These are phyloP conservation scores for Saccharomycopsis crataegensis DNA, from an alignment of 1,139 yeast genomes.

Conservation along the genomic window DNA sequence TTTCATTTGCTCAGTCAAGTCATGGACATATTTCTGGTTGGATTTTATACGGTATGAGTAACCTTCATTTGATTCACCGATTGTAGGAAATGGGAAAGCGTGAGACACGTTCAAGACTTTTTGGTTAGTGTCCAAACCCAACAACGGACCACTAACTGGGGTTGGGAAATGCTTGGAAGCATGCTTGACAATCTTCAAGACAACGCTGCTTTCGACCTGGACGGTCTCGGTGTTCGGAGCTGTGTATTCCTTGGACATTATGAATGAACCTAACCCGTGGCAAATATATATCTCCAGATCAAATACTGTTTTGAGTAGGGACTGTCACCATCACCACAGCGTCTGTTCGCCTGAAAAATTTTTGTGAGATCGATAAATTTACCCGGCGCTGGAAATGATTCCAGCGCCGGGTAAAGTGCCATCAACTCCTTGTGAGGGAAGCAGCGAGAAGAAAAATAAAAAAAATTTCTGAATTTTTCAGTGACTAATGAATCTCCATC, in stretches of 20 bases:
- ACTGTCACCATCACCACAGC: not conserved
- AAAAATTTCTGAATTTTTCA: not conserved
- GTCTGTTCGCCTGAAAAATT: not conserved
- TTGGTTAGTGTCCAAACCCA: conserved; percentile 64
- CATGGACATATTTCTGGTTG: conserved; percentile 65
- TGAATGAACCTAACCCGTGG: too few species aligned
- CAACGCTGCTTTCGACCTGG: conserved; percentile 51
- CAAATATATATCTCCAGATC: too few species aligned
- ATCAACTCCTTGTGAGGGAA: not conserved
- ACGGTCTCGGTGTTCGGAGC: conserved; percentile 40
- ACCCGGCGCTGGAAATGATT: too few species aligned
- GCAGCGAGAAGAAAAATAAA: not conserved
- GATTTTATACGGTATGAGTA: conserved; percentile 37
- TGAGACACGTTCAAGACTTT: conserved; percentile 47
- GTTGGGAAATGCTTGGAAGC: conserved; percentile 64
- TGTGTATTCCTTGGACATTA: conserved; percentile 16
- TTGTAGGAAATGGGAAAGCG: conserved; percentile 54
- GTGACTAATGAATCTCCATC: not conserved
- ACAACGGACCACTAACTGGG: conserved; percentile 65
- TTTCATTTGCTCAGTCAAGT: conserved; percentile 54
- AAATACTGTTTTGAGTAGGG: too few species aligned
- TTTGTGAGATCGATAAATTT: not conserved
- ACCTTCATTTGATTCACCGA: conserved; percentile 33
- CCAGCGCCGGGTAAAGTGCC: too few species aligned
- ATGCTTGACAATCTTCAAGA: conserved; percentile 65